Conservation (phyloP, 306 rosid species). For the Mimosa bimucronata region DNA sequence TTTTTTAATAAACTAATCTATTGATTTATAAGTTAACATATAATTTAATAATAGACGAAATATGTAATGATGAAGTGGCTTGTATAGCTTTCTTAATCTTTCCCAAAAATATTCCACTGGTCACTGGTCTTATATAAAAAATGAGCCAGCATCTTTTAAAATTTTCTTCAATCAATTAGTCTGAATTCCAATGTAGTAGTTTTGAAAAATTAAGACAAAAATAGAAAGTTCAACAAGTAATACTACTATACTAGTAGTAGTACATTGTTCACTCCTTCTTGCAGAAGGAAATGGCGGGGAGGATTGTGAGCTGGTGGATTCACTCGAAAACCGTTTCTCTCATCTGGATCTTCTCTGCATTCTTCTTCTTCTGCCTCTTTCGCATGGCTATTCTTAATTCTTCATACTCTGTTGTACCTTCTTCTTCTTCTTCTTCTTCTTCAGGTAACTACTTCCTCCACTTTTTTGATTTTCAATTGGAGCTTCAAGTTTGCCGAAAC, state of each 20-base stretch:
- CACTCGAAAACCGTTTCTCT: conserved; percentile 50
- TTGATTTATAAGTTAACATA: too few relatives aligned
- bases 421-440: conserved; percentile 42
- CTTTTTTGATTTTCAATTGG: background rate
- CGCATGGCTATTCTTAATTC: conserved; percentile 64
- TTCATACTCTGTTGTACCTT: conserved; percentile 23
- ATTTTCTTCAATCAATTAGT: background rate
- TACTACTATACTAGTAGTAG: too few relatives aligned
- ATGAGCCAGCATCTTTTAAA: background rate
- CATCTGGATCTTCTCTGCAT: conserved; percentile 70
- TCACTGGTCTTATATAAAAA: too few relatives aligned
- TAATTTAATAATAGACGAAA: too few relatives aligned
- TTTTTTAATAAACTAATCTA: too few relatives aligned
- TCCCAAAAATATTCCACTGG: too few relatives aligned
- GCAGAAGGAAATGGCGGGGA: conserved; percentile 30
- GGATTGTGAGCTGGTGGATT: conserved; percentile 40
- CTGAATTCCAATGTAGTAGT: background rate
- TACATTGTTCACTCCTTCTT: background rate
- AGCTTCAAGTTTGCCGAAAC: background rate
- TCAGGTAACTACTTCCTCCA: conserved; percentile 31
- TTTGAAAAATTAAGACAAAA: background rate
- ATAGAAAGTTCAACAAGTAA: background rate
- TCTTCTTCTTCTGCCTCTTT: conserved; percentile 64
- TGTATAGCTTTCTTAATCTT: too few relatives aligned
- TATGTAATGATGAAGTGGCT: too few relatives aligned